phyloP scores from a whole-genome alignment of 202 grass and related monocot species.

The Eragrostis tef region DNA sequence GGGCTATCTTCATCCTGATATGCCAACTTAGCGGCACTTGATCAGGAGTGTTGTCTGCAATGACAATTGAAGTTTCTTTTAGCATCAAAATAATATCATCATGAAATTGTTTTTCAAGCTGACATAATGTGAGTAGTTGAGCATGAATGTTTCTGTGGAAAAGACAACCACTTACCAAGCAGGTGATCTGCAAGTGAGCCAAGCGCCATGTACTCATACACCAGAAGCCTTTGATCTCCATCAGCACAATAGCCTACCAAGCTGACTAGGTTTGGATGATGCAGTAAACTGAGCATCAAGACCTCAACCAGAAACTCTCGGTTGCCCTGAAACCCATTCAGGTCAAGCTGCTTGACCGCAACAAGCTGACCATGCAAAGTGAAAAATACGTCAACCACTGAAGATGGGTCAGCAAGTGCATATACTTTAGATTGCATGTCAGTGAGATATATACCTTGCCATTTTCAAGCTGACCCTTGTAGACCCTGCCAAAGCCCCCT shows the following conservation, averaged over 20 bases:
- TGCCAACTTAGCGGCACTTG: slow-evolving; percentile 75
- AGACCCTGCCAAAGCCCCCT: slow-evolving; percentile 89
- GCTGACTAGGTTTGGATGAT: slow-evolving; percentile 82
- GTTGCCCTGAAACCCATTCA: slow-evolving; percentile 73
- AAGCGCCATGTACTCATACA: slow-evolving; percentile 85
- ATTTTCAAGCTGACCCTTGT: slow-evolving; percentile 71
- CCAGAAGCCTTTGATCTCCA: slow-evolving; percentile 80
- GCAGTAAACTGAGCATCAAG: slow-evolving; percentile 76
- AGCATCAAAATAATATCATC: slow-evolving; percentile 17
- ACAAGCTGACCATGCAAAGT: slow-evolving; percentile 59
- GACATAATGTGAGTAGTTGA: neutral
- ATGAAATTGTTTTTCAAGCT: slow-evolving; percentile 39
- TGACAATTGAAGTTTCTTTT: slow-evolving; percentile 23
- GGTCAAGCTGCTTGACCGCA: slow-evolving; percentile 87
- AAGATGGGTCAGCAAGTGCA: slow-evolving; percentile 9
- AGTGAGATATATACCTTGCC: slow-evolving; percentile 58
- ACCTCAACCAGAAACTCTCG: slow-evolving; percentile 86
- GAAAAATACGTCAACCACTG: slow-evolving; percentile 28
- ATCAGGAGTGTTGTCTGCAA: slow-evolving; percentile 57
- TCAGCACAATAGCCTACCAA: slow-evolving; percentile 87
- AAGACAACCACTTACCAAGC: slow-evolving; percentile 62
- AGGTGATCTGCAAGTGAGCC: slow-evolving; percentile 81
- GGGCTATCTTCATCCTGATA: slow-evolving; percentile 81
- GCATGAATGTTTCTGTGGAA: slow-evolving; percentile 4
- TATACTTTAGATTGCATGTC: neutral